phyloP scores from a whole-genome alignment of 371 early-diverging fungal species.

The Mortierella sp. region DNA sequence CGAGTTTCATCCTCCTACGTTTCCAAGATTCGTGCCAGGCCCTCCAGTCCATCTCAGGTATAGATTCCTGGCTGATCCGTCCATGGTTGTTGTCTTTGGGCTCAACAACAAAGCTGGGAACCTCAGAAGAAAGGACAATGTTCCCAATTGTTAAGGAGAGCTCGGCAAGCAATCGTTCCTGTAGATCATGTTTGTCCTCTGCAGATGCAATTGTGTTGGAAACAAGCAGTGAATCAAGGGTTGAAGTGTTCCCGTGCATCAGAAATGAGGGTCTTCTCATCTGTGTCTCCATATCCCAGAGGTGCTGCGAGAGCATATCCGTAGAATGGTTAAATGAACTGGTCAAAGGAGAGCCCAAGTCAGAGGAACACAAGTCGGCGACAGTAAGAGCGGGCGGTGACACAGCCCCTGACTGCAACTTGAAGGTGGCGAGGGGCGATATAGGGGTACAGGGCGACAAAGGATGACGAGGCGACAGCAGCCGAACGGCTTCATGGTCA shows the following conservation, averaged over 20 bases:
- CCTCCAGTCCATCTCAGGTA: constrained; percentile 26
- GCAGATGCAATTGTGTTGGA: neutral
- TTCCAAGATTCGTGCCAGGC: constrained; percentile 40
- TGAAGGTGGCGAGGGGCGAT: neutral
- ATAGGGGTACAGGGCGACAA: constrained; percentile 11
- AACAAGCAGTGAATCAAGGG: constrained; percentile 23
- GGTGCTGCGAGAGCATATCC: constrained; percentile 30
- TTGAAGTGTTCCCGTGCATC: constrained; percentile 24
- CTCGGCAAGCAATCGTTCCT: constrained; percentile 11
- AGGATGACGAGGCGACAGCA: constrained; percentile 2
- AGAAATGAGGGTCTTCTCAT: constrained; percentile 46
- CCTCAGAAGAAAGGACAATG: neutral
- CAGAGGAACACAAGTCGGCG: neutral
- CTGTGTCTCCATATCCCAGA: constrained; percentile 36
- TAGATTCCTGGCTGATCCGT: neutral
- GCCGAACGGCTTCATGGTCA: neutral
- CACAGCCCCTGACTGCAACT: neutral
- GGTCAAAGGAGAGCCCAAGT: neutral
- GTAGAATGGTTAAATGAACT: neutral
- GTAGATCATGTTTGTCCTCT: neutral
- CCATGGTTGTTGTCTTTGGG: neutral
- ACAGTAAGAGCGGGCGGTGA: too few relatives aligned
- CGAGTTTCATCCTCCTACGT: constrained; percentile 13
- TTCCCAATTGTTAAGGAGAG: constrained; percentile 13
- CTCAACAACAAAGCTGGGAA: neutral